phyloP scores from a whole-genome alignment of 495 filamentous ascomycete genomes.

The Xylaria cubensis region DNA sequence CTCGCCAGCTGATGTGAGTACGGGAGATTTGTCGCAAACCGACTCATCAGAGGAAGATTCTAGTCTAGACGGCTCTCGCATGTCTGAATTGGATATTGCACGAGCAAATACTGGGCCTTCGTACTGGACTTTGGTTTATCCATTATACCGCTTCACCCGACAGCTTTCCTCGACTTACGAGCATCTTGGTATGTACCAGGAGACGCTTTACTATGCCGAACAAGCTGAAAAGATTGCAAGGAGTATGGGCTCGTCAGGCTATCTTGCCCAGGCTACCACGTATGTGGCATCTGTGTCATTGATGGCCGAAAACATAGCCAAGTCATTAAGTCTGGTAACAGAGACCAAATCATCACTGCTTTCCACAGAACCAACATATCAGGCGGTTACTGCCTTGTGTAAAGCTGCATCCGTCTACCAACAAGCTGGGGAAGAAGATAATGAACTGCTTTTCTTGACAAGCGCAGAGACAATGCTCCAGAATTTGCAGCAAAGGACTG shows the following conservation, averaged over 20 bases:
- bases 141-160: slow-evolving; percentile 70
- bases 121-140: slow-evolving; percentile 81
- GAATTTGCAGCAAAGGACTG: slow-evolving; percentile 30
- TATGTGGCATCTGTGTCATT: slow-evolving; percentile 70
- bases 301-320: slow-evolving; percentile 64
- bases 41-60: slow-evolving; percentile 44
- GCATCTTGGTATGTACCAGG: slow-evolving; percentile 83
- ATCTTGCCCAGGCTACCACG: slow-evolving; percentile 59
- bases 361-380: slow-evolving; percentile 54
- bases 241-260: slow-evolving; percentile 66
- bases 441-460: slow-evolving; percentile 43
- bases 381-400: slow-evolving; percentile 50
- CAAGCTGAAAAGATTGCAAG: slow-evolving; percentile 81
- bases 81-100: slow-evolving; percentile 27
- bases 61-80: slow-evolving; percentile 36
- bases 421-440: slow-evolving; percentile 46
- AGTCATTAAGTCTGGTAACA: slow-evolving; percentile 66
- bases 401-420: slow-evolving; percentile 53
- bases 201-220: slow-evolving; percentile 88
- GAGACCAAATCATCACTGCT: slow-evolving; percentile 53
- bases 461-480: slow-evolving; percentile 49
- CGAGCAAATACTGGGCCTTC: slow-evolving; percentile 60
- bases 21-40: slow-evolving; percentile 42
- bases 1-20: slow-evolving; percentile 34
- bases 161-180: slow-evolving; percentile 79